These are phyloP conservation scores for Strigomonas galati DNA, from an alignment of 208 protist genomes.

Conservation along the genomic window DNA sequence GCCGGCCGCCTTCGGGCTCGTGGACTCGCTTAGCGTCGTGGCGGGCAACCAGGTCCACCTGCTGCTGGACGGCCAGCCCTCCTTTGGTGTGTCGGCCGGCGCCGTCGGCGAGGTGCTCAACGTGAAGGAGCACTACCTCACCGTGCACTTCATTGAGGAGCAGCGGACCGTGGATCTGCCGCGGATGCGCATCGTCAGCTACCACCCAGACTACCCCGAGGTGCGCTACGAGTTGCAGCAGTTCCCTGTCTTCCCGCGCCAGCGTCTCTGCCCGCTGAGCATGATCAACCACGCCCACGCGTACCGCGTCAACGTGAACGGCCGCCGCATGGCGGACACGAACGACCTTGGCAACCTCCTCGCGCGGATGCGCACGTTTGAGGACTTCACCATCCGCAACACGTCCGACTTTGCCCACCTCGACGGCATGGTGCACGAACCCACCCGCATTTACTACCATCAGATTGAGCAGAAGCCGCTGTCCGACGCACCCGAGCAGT, in stretches of 20 bases:
- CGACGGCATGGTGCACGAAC: constrained; percentile 89
- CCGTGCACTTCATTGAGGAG: constrained; percentile 69
- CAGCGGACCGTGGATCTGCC: constrained; percentile 79
- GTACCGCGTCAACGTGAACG: constrained; percentile 71
- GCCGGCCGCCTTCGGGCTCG: constrained; percentile 48
- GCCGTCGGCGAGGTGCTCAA: constrained; percentile 80
- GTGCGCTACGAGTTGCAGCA: constrained; percentile 73
- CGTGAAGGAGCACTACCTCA: constrained; percentile 69
- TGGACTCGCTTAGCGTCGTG: constrained; percentile 71
- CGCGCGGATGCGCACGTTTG: constrained; percentile 68
- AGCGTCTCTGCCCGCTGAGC: constrained; percentile 59
- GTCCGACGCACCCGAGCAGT: constrained; percentile 57
- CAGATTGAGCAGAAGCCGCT: constrained; percentile 45
- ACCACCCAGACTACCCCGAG: constrained; percentile 77
- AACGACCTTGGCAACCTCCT: constrained; percentile 88
- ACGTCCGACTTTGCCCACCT: constrained; percentile 62
- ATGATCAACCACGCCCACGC: constrained; percentile 47
- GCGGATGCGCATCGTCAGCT: constrained; percentile 61
- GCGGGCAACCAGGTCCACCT: constrained; percentile 74
- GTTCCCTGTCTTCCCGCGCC: constrained; percentile 80
- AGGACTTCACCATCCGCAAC: constrained; percentile 80
- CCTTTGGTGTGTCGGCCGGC: constrained; percentile 62
- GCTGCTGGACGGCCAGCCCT: constrained; percentile 42
- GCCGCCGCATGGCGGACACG: constrained; percentile 78
- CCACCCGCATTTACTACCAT: constrained; percentile 88